Evolutionary conservation across 306 rosid genomes (phyloP).

Genomic region (Rosa multiflora): DNA sequence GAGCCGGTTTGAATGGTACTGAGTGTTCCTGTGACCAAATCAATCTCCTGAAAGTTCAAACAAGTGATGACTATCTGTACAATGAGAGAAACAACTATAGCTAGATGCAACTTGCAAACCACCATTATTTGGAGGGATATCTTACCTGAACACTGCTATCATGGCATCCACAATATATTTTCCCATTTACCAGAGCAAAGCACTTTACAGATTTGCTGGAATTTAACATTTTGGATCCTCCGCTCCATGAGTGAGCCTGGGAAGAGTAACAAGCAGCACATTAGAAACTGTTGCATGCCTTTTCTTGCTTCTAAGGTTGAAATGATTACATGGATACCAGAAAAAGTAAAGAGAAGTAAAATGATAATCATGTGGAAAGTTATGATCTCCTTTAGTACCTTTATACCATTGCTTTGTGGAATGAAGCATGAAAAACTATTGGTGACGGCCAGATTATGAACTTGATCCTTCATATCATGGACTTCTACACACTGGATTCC

Average conservation of each 20-base stretch:
- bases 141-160: slow-evolving; percentile 85
- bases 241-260: slow-evolving; percentile 68
- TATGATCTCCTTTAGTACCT: slow-evolving; percentile 45
- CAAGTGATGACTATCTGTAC: background rate
- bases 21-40: slow-evolving; percentile 66
- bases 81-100: slow-evolving; percentile 9
- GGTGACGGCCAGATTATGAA: slow-evolving; percentile 58
- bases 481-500: slow-evolving; percentile 54
- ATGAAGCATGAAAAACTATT: slow-evolving; percentile 58
- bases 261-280: background rate
- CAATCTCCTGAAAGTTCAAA: slow-evolving; percentile 59
- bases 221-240: slow-evolving; percentile 59
- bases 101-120: slow-evolving; percentile 14
- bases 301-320: slow-evolving; percentile 3
- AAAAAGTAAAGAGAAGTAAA: slow-evolving; percentile 7
- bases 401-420: slow-evolving; percentile 73
- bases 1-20: slow-evolving; percentile 65
- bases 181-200: slow-evolving; percentile 59
- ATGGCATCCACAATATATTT: slow-evolving; percentile 83
- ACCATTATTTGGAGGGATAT: slow-evolving; percentile 8
- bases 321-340: background rate
- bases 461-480: slow-evolving; percentile 82
- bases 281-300: background rate
- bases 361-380: background rate
- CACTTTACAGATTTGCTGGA: slow-evolving; percentile 69